Percentiles rank a stretch among this genome's conserved stretches.
These are phyloP conservation scores for Ephemerocybe angulata DNA, from an alignment of 768 basidiomycete species.

Conservation along the genomic window DNA sequence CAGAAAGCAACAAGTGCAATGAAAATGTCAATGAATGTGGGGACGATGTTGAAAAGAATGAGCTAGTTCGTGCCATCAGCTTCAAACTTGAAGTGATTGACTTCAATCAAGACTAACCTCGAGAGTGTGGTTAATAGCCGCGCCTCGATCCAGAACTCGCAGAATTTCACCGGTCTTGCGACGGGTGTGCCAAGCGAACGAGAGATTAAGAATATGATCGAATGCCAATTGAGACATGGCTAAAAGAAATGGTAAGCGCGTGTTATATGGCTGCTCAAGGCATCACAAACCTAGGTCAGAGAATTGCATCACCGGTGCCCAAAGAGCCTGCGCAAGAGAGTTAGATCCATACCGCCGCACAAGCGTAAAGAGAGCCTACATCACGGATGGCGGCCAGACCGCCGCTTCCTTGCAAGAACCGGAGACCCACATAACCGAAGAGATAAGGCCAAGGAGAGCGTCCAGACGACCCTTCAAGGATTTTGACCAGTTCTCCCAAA, in stretches of 20 bases:
- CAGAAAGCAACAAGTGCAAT: conserved; percentile 69
- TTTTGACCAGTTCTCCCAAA: conserved; percentile 60
- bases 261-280: neutral
- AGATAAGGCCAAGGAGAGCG: conserved; percentile 68
- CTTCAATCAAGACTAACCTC: conserved; percentile 41
- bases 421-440: conserved; percentile 61
- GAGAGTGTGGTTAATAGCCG: conserved; percentile 80
- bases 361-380: conserved; percentile 26
- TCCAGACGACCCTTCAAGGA: conserved; percentile 45
- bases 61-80: conserved; percentile 42
- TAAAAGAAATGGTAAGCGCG: conserved; percentile 18
- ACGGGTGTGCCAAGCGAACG: conserved; percentile 77
- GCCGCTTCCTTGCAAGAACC: conserved; percentile 73
- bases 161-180: conserved; percentile 85
- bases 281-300: conserved; percentile 59
- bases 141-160: conserved; percentile 77
- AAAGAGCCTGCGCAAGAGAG: conserved; percentile 47
- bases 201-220: conserved; percentile 83
- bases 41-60: conserved; percentile 78
- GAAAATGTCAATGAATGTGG: conserved; percentile 76
- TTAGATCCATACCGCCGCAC: neutral
- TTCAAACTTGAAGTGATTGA: neutral
- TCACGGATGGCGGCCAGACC: conserved; percentile 70
- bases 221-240: conserved; percentile 87
- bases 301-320: conserved; percentile 88